Evolutionary conservation across 139 green algal genomes (phyloP).

Genomic region (Spirogloea muscicola): DNA sequence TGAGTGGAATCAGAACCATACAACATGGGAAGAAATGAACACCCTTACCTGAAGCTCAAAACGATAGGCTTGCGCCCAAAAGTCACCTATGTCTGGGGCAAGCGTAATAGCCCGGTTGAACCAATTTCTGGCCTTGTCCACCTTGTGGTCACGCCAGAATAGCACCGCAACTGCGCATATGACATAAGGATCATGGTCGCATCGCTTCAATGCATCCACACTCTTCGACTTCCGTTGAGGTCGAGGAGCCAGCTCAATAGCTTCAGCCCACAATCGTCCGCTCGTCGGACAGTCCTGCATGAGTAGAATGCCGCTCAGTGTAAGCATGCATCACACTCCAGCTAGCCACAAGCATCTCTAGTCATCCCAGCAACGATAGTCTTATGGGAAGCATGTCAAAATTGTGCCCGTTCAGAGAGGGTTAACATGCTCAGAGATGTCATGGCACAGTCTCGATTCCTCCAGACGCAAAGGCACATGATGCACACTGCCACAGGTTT

Average conservation of each 20-base stretch:
- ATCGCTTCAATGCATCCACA: conserved; percentile 90
- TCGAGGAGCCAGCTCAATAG: conserved; percentile 77
- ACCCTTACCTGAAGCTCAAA: conserved; percentile 74
- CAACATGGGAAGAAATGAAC: too few relatives aligned
- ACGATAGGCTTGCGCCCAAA: conserved; percentile 80
- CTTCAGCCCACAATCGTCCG: conserved; percentile 83
- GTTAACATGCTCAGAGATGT: too few relatives aligned
- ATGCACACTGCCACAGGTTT: too few relatives aligned
- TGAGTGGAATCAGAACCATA: too few relatives aligned
- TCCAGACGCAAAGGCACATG: too few relatives aligned
- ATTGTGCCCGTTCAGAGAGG: too few relatives aligned
- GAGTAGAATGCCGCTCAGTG: too few relatives aligned
- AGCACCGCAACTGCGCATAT: conserved; percentile 77
- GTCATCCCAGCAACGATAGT: too few relatives aligned
- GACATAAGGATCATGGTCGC: conserved; percentile 81
- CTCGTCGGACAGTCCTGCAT: conserved; percentile 81
- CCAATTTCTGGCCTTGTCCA: conserved; percentile 87
- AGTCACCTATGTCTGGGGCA: conserved; percentile 81
- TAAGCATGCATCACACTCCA: too few relatives aligned
- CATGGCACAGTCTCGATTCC: too few relatives aligned
- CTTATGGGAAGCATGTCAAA: too few relatives aligned
- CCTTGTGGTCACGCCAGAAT: conserved; percentile 89
- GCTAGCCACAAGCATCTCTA: too few relatives aligned
- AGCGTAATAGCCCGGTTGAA: conserved; percentile 80
- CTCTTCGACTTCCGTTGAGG: conserved; percentile 72